phyloP scores from a whole-genome alignment of 2,329 filamentous ascomycete species.

The Diplodia mutila region DNA sequence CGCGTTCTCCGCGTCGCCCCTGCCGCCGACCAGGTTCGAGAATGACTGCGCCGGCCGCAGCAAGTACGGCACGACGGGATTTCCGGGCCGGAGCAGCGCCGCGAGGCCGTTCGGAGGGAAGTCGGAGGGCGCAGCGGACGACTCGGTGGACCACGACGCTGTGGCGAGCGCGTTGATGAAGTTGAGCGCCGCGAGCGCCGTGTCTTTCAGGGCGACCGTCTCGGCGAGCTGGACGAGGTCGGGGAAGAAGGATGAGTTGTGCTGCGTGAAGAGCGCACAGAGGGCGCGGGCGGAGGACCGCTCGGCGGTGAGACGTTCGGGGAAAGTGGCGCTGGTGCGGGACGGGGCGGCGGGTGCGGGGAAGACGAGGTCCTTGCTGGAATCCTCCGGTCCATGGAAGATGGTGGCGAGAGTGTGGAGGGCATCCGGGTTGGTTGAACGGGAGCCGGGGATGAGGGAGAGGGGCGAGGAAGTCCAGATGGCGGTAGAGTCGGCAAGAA shows the following conservation, averaged over 20 bases:
- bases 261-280: conserved; percentile 57
- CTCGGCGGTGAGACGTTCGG: conserved; percentile 51
- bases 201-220: conserved; percentile 60
- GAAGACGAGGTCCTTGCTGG: conserved; percentile 39
- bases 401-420: conserved; percentile 59
- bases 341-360: conserved; percentile 34
- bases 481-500: conserved; percentile 45
- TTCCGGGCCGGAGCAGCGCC: conserved; percentile 56
- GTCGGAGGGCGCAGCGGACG: conserved; percentile 44
- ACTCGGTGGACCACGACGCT: conserved; percentile 55
- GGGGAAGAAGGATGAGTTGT: conserved; percentile 56
- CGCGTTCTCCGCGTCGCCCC: conserved; percentile 60
- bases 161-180: conserved; percentile 58
- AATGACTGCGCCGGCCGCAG: conserved; percentile 61
- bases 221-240: conserved; percentile 59
- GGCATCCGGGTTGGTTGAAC: conserved; percentile 57
- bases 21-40: conserved; percentile 61
- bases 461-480: conserved; percentile 19
- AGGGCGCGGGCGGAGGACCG: conserved; percentile 58
- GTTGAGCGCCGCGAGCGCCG: conserved; percentile 58
- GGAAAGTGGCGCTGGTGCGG: conserved; percentile 27
- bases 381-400: conserved; percentile 56
- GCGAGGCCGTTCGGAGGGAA: conserved; percentile 51
- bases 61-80: conserved; percentile 59
- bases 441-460: conserved; percentile 56